Percentiles rank a stretch among this genome's conserved stretches.
These are phyloP conservation scores for Cladosporium sp. DNA, from an alignment of 2,329 filamentous ascomycete species.

Conservation along the genomic window DNA sequence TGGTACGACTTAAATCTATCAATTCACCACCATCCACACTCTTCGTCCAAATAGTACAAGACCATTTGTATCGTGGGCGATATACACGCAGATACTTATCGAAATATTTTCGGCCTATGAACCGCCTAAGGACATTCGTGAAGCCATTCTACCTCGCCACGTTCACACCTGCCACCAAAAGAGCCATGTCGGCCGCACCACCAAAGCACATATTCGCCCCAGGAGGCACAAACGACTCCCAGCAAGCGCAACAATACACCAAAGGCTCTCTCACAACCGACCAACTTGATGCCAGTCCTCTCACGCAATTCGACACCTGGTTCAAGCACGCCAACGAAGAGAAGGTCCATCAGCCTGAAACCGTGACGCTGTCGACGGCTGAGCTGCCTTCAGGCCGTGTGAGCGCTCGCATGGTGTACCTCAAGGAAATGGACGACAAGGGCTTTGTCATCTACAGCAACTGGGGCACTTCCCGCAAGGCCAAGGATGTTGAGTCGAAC, in stretches of 20 bases:
- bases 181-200: slow-evolving; percentile 30
- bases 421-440: slow-evolving; percentile 83
- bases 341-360: slow-evolving; percentile 75
- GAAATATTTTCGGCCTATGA: neutral
- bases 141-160: slow-evolving; percentile 12
- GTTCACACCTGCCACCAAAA: slow-evolving; percentile 11
- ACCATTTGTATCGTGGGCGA: neutral
- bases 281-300: slow-evolving; percentile 67
- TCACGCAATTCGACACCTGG: slow-evolving; percentile 87
- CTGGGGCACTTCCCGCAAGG: slow-evolving; percentile 74
- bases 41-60: neutral
- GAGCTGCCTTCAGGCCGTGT: slow-evolving; percentile 80
- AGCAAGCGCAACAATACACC: slow-evolving; percentile 76
- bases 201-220: slow-evolving; percentile 61
- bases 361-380: slow-evolving; percentile 84
- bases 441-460: slow-evolving; percentile 96
- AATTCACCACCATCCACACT: neutral
- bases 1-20: neutral
- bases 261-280: slow-evolving; percentile 61
- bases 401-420: slow-evolving; percentile 82
- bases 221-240: slow-evolving; percentile 57
- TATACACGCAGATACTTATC: too few relatives aligned
- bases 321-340: slow-evolving; percentile 70
- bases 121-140: neutral
- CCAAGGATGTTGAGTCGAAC: slow-evolving; percentile 70